phyloP scores from a whole-genome alignment of 2,329 filamentous ascomycete species.

The Xylaria polymorpha region DNA sequence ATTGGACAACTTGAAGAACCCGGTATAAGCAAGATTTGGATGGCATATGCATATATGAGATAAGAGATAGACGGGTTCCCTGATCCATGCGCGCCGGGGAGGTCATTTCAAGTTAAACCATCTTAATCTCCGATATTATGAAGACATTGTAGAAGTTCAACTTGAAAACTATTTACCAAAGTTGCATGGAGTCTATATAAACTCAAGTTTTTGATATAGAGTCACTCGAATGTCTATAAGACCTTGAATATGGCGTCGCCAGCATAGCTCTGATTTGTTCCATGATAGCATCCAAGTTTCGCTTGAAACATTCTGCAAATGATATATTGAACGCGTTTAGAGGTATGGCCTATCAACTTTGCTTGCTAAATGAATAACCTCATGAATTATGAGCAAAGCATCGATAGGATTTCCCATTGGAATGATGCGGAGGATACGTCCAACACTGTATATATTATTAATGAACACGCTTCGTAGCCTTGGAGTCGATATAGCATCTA shows the following conservation, averaged over 20 bases:
- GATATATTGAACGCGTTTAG: no score
- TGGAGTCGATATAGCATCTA: background rate
- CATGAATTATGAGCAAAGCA: background rate
- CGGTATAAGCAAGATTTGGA: slow-evolving; percentile 20
- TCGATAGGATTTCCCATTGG: background rate
- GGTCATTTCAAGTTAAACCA: no score
- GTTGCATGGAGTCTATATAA: no score
- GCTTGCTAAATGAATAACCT: background rate
- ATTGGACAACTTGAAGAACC: slow-evolving; percentile 17
- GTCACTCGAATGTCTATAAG: no score
- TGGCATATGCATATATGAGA: background rate
- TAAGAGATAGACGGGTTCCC: background rate
- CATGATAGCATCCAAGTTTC: background rate
- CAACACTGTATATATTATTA: background rate
- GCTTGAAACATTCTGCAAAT: no score
- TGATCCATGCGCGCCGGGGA: no score
- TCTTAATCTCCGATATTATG: no score
- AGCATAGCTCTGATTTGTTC: background rate
- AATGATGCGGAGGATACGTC: background rate
- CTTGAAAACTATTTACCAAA: no score
- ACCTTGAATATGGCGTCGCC: no score
- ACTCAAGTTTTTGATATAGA: no score
- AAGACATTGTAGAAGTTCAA: no score
- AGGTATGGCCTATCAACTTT: slow-evolving; percentile 5
- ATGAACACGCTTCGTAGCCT: background rate